These are phyloP conservation scores for Diplotaxis tenuifolia DNA, from an alignment of 345 rosid species.

Conservation along the genomic window DNA sequence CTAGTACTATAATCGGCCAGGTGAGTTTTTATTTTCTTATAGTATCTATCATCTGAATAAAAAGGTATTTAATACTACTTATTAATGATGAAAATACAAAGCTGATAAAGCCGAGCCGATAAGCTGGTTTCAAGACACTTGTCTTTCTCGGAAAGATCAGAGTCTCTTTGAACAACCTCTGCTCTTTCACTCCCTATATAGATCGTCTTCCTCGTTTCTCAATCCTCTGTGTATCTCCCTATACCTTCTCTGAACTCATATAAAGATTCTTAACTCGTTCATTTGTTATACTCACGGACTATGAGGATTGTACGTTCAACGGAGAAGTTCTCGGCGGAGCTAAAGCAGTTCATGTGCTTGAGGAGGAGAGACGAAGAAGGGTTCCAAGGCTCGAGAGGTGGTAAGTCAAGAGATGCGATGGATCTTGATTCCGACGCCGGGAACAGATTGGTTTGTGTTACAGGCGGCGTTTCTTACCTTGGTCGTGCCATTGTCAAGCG, in stretches of 20 bases:
- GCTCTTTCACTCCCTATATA: background rate
- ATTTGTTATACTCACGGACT: background rate
- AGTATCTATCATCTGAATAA: background rate
- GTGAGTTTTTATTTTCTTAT: background rate
- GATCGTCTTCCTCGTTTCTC: slow-evolving; percentile 1
- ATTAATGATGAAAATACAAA: background rate
- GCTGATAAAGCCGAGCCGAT: slow-evolving; percentile 21
- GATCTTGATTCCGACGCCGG: slow-evolving; percentile 35
- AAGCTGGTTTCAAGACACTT: background rate
- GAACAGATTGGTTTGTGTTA: slow-evolving; percentile 59
- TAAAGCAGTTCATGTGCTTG: slow-evolving; percentile 35
- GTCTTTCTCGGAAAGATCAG: slow-evolving; percentile 14
- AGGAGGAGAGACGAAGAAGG: slow-evolving; percentile 39
- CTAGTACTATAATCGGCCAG: too few relatives aligned
- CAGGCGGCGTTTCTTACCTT: slow-evolving; percentile 71
- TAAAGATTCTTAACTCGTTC: background rate
- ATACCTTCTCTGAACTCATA: background rate
- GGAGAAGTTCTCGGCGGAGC: slow-evolving; percentile 23
- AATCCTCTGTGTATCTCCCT: slow-evolving; percentile 19
- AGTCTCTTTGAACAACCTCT: slow-evolving; percentile 20
- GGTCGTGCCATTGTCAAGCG: slow-evolving; percentile 66
- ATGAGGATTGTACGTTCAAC: slow-evolving; percentile 35
- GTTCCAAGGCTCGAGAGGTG: slow-evolving; percentile 11
- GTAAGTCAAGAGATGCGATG: slow-evolving; percentile 18
- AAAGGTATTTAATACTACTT: background rate